Evolutionary conservation across 73 alveolate genomes (phyloP), one percentile per base, ranked within the genome.

Genomic region (Diophrys sp.): DNA sequence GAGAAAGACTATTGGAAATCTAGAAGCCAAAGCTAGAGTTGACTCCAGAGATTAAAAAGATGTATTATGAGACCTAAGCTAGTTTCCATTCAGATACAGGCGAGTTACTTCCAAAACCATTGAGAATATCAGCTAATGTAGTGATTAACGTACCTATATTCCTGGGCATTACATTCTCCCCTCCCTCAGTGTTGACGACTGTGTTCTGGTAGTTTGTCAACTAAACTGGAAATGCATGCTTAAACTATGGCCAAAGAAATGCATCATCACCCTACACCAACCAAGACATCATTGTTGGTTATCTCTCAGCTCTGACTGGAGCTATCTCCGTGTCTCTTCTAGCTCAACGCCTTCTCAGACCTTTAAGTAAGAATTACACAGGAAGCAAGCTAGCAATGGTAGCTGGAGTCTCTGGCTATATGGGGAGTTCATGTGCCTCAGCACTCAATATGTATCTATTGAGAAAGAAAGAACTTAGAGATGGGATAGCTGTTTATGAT

Each of bases 181-280:
- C 77, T 1, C 88, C 87, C 11, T 73, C 94, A 0, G 79, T 81
- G 11, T 82, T 75, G n/a, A 73, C 81, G 31, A 82, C 88, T 1
- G 62, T 84, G 53, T 82, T 87, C 71, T 87, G 90, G 90, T 71
- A 87, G 31, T 84, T 84, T 77, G 67, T 87, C 11, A 87, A 87
- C 67, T 73, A 87, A 44, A 87, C 94, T 33, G 74, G 83, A 70
- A 87, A 87, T 75, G 94, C 87, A 1, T 44, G 79, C 28, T 81
- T 87, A 78, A 87, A 87, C 53, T 87, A 81, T 68, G 88, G 88
- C 0, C 75, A 87, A 53, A 57, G 90, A 57, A 87, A 77, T 82
- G 84, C 83, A 28, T 73, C 84, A 25, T 62, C 82, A 1, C 70
- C 80, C 5, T 82, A 79, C 72, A 82, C 90, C 14, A 87, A 79